These are phyloP conservation scores for Solanum okadae DNA, from an alignment of 257 asterid genomes.

Conservation along the genomic window DNA sequence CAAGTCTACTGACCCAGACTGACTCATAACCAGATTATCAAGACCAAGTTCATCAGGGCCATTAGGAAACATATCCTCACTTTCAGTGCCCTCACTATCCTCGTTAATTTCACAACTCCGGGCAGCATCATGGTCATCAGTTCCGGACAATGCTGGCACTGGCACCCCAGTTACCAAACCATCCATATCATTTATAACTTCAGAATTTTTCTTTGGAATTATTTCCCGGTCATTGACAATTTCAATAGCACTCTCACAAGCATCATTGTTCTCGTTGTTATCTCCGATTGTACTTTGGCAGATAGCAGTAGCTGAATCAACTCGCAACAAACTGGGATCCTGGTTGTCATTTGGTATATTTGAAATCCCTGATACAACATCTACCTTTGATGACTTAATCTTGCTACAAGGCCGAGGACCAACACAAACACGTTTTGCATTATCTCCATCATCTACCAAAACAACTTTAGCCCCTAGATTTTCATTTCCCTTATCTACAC, in stretches of 20 bases:
- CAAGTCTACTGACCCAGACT: constrained; percentile 51
- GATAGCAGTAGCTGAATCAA: constrained; percentile 2
- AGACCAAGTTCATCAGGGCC: constrained; percentile 37
- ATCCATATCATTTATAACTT: not conserved
- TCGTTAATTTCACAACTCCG: constrained; percentile 22
- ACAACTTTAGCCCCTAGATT: constrained; percentile 10
- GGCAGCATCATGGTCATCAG: constrained; percentile 4
- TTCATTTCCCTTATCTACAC: constrained; percentile 15
- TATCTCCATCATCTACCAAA: constrained; percentile 8
- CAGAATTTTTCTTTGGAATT: not conserved
- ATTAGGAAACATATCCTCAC: constrained; percentile 16
- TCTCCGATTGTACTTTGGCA: constrained; percentile 7
- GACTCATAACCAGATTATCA: constrained; percentile 50
- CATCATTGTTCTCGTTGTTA: constrained; percentile 1
- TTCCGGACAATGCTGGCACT: not conserved
- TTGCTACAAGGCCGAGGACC: constrained; percentile 30
- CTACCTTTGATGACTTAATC: constrained; percentile 36
- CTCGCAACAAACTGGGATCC: constrained; percentile 5
- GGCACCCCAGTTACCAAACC: not conserved
- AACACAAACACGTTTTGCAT: constrained; percentile 26
- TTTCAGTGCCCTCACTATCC: constrained; percentile 26
- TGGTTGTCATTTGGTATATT: constrained; percentile 14
- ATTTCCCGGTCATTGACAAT: not conserved
- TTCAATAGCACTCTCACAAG: not conserved
- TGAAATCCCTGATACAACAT: constrained; percentile 25